phyloP scores from a whole-genome alignment of 2,329 filamentous ascomycete species.

The Amphichorda felina region DNA sequence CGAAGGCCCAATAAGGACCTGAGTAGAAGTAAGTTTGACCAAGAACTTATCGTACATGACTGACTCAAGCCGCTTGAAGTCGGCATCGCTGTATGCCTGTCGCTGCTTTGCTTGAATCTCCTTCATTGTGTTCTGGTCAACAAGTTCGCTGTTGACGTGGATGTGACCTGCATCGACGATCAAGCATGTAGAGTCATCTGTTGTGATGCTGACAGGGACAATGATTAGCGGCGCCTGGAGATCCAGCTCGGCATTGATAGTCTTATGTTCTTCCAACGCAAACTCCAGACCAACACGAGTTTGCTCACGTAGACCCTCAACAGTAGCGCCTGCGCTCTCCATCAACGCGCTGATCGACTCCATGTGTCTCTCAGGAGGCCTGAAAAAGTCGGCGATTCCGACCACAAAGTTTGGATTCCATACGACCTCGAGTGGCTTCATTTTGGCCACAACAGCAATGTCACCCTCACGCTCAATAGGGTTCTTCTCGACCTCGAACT shows the following conservation, averaged over 20 bases:
- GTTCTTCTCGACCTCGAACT: conserved; percentile 86
- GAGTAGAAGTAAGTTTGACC: conserved; percentile 85
- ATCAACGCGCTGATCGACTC: conserved; percentile 93
- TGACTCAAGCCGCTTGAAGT: conserved; percentile 77
- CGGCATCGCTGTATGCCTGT: conserved; percentile 76
- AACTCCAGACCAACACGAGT: conserved; percentile 93
- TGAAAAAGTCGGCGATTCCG: conserved; percentile 89
- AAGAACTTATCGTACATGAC: conserved; percentile 97
- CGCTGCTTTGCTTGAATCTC: conserved; percentile 87
- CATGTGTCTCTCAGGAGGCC: conserved; percentile 93
- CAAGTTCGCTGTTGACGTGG: conserved; percentile 84
- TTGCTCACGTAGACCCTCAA: conserved; percentile 89
- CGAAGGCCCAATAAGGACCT: conserved; percentile 88
- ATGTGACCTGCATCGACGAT: conserved; percentile 96
- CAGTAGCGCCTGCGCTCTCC: conserved; percentile 90
- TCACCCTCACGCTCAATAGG: conserved; percentile 89
- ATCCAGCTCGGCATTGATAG: conserved; percentile 90
- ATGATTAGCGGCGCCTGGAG: conserved; percentile 94
- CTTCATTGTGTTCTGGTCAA: conserved; percentile 80
- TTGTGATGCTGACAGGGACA: conserved; percentile 83
- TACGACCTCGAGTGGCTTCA: conserved; percentile 92
- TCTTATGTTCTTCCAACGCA: conserved; percentile 94
- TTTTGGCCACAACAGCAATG: conserved; percentile 75
- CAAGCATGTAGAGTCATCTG: conserved; percentile 69
- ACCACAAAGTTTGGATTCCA: conserved; percentile 94